Base-by-base conservation (phyloP, 305 asterid genomes). In the Ruellia speciosa region DNA sequence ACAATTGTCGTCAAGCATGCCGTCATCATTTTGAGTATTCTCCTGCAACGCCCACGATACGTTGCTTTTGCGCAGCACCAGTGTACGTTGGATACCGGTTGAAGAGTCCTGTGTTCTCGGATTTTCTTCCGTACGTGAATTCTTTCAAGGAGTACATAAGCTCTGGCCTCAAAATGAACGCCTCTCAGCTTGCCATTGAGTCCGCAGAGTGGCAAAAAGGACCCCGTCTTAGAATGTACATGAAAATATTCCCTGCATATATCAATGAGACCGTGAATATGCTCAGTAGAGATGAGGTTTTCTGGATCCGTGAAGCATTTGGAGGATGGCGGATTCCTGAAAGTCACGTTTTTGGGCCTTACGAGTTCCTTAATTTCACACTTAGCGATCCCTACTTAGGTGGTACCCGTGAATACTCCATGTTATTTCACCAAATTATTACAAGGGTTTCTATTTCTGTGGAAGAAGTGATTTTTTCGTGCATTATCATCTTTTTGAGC, bases 351-450 rank as follows among this genome's bases (percentile, higher is more conserved):
- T 93, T 84, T 70, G 99, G 99, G 59, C 99, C 99, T 71, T 85
- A 80, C 46, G 99, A 93, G 65, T 86, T 89, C 71, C 82, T 93
- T 51, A 85, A 86, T 63, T 83, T 93, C 87, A 89, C 95, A n/a
- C 90, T 89, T 16, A 64, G 72, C 28, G 85, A 65, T 20, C 81
- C 78, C 56, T 93, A 93, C 64, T 52, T 49, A 56, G 66, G 71
- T 31, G 86, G 97, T 89, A 4, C 0, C 49, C 16, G 2, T 43
- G 15, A 12, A 43, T 2, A 12, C 5, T 43, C 16, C 5, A 10
- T 14, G 48, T 10, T 43, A 0, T 14, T 43, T 19, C 24, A n/a
- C 16, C 15, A 18, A 2, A 12, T 51, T 51, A 18, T 12, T 18
- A 2, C 35, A 12, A 19, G 13, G 35, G 14, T 13, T 18, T 51